Percentiles rank a stretch among this genome's conserved stretches.
phyloP scores from a whole-genome alignment of 1,284 basidiomycete genomes.

The Flammula alnicola region DNA sequence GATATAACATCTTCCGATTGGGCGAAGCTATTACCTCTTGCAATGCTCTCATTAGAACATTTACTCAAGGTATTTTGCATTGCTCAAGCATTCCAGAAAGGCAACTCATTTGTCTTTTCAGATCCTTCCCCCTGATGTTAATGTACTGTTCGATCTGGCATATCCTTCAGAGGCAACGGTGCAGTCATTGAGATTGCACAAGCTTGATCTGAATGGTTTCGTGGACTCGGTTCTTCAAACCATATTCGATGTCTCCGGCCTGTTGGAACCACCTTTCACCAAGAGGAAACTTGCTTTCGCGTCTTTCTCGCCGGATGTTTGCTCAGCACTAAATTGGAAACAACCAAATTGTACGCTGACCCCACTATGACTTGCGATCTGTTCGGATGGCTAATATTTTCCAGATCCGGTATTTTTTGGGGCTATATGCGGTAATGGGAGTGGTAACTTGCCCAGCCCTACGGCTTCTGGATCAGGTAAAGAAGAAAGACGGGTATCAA shows the following conservation, averaged over 20 bases:
- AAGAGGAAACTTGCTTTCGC: constrained; percentile 84
- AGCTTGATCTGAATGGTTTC: constrained; percentile 76
- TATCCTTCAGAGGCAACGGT: constrained; percentile 59
- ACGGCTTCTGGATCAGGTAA: constrained; percentile 51
- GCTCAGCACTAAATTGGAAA: constrained; percentile 96
- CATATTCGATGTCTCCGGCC: constrained; percentile 72
- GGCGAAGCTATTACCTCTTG: constrained; percentile 53
- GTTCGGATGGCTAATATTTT: too few species aligned
- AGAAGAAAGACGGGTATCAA: constrained; percentile 63
- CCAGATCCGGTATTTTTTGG: constrained; percentile 96
- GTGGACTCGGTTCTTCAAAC: constrained; percentile 84
- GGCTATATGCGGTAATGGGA: constrained; percentile 79
- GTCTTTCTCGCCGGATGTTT: constrained; percentile 88
- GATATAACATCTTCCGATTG: constrained; percentile 48
- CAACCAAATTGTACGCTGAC: constrained; percentile 92
- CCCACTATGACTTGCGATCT: too few species aligned
- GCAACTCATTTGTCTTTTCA: constrained; percentile 34
- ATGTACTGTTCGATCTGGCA: constrained; percentile 82
- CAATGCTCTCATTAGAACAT: constrained; percentile 74
- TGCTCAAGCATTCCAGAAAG: constrained; percentile 1
- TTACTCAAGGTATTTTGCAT: constrained; percentile 66
- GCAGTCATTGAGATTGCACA: constrained; percentile 49
- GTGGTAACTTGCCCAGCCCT: constrained; percentile 40
- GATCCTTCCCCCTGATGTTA: constrained; percentile 75
- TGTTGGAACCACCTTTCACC: constrained; percentile 50